A percentile compares a stretch with the other conserved stretches of the same genome.
Evolutionary conservation across 106 monocot genomes (phyloP).

Genomic region (Iris macrosiphon): DNA sequence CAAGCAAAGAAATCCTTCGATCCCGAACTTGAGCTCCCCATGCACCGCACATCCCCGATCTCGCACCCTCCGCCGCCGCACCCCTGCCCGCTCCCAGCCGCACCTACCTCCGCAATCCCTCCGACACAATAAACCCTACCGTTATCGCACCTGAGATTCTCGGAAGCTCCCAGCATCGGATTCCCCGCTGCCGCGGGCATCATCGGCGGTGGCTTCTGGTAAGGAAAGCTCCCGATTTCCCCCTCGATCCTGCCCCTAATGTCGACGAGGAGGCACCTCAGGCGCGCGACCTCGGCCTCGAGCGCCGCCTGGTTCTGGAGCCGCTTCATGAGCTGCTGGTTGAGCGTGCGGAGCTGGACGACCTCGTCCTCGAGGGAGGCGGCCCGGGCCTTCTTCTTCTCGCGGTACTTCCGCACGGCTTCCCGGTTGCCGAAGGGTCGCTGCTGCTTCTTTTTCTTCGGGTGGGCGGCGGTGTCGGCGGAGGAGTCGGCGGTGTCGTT

Average conservation of each 20-base stretch:
- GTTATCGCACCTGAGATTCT: constrained; percentile 20
- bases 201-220: constrained; percentile 61
- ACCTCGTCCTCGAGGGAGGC: constrained; percentile 89
- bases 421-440: constrained; percentile 51
- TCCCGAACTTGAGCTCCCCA: constrained; percentile 30
- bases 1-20: constrained; percentile 28
- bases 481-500: constrained; percentile 42
- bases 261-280: constrained; percentile 86
- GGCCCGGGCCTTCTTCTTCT: constrained; percentile 83
- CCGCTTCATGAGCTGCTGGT: constrained; percentile 59
- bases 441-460: constrained; percentile 46
- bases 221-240: constrained; percentile 86
- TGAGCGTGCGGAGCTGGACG: constrained; percentile 44
- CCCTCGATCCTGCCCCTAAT: constrained; percentile 91
- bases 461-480: no score
- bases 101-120: constrained; percentile 36
- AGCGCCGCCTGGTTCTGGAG: constrained; percentile 46
- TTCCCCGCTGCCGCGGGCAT: no score
- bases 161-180: constrained; percentile 8
- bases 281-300: constrained; percentile 74
- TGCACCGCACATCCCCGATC: constrained; percentile 42
- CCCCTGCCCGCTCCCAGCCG: constrained; percentile 24
- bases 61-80: constrained; percentile 58
- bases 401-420: constrained; percentile 76
- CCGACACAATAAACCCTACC: no score